These are phyloP conservation scores for Zelopaecilomyces penicillatus DNA, from an alignment of 2,329 filamentous ascomycete genomes.

Conservation along the genomic window DNA sequence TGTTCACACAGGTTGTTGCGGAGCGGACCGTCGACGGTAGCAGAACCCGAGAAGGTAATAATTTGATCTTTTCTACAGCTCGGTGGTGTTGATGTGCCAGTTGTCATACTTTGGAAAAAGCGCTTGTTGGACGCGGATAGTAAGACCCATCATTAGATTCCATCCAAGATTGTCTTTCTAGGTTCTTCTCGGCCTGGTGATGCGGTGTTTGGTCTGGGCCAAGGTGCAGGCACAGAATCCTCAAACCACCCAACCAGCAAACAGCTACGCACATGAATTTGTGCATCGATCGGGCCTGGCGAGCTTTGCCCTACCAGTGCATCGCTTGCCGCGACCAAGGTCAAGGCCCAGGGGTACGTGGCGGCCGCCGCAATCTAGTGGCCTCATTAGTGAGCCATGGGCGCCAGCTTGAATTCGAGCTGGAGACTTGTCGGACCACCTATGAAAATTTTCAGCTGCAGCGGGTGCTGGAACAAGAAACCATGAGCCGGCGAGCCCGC, in stretches of 20 bases:
- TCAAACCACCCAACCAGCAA: conserved; percentile 2
- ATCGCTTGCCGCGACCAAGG: not conserved
- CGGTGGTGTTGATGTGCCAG: too few species aligned
- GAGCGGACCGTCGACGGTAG: not conserved
- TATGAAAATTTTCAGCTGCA: conserved; percentile 4
- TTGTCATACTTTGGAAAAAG: too few species aligned
- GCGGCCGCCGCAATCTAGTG: conserved; percentile 1
- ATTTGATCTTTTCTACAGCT: too few species aligned
- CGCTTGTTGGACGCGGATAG: too few species aligned
- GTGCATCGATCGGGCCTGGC: too few species aligned
- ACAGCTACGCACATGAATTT: not conserved
- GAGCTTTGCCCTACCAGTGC: too few species aligned
- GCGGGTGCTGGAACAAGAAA: not conserved
- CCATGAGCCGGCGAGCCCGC: conserved; percentile 1
- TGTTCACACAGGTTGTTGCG: not conserved
- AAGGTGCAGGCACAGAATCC: too few species aligned
- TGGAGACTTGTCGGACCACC: not conserved
- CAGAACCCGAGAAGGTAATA: too few species aligned
- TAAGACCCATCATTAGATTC: too few species aligned
- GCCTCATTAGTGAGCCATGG: conserved; percentile 1
- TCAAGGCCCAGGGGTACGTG: conserved; percentile 6
- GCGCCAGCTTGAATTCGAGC: conserved; percentile 1
- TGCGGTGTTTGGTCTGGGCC: too few species aligned
- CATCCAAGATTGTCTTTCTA: not conserved
- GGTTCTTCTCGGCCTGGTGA: conserved; percentile 2